These are phyloP conservation scores for Helichrysum umbraculigerum DNA, from an alignment of 129 eudicot genomes.

Conservation along the genomic window DNA sequence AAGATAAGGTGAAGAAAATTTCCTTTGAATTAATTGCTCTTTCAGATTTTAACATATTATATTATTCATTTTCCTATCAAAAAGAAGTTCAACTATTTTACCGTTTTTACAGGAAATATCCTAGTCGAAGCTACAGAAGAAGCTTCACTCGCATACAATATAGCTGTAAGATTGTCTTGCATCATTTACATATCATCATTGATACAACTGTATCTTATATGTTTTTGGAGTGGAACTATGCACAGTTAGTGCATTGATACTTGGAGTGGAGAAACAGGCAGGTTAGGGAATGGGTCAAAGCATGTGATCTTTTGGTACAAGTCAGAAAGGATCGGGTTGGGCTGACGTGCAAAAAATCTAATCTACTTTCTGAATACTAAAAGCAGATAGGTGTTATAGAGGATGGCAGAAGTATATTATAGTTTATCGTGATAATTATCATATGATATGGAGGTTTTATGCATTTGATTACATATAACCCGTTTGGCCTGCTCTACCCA, in stretches of 20 bases:
- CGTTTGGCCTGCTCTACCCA: background rate
- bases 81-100: background rate
- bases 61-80: no score
- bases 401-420: background rate
- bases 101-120: slow-evolving; percentile 60
- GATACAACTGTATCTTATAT: background rate
- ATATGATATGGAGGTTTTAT: background rate
- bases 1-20: slow-evolving; percentile 64
- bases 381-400: background rate
- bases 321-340: background rate
- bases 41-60: slow-evolving; percentile 5
- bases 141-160: slow-evolving; percentile 91
- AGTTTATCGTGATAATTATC: background rate
- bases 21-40: background rate
- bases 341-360: background rate
- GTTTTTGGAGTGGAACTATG: background rate
- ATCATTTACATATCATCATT: background rate
- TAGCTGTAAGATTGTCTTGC: slow-evolving; percentile 61
- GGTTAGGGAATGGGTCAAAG: background rate
- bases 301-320: background rate
- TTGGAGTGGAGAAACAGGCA: background rate
- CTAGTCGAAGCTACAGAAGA: slow-evolving; percentile 96
- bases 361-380: background rate
- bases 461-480: background rate
- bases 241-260: background rate